Evolutionary conservation across 2,329 filamentous ascomycete species (phyloP), one percentile per base, ranked within the genome.

Genomic region (Exophiala dermatitidis): DNA sequence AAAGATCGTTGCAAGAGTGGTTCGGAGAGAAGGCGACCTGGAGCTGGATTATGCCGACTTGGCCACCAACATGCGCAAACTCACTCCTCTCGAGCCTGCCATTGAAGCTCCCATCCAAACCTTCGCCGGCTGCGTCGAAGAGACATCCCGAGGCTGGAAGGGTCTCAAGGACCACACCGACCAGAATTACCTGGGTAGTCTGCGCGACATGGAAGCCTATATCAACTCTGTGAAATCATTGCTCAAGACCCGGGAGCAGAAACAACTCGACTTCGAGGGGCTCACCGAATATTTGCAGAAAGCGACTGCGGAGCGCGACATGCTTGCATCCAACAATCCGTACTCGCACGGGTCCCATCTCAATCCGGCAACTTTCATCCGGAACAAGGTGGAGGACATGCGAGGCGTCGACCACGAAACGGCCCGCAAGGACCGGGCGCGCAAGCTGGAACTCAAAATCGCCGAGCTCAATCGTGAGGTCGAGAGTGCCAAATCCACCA

Each of bases 341-440:
- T 71, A 73, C 43, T 74, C 77, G 3, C 76, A 88, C 60, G 83
- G 71, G 7, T 72, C 71, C 1, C 74, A 73, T 59, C 67, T 75
- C 36, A 90, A 90, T 0, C 86, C 90, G 0, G 87, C 85, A 8
- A 85, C 87, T 3, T 97, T 96, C 74, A 80, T 98, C 62, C 86
- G 90, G 42, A 85, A 86, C 68, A 97, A 97, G 71, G 86, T 98
- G 65, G 93, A 98, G 71, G 93, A 98, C 67, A 90, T 96, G 59
- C 84, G 93, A 12, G 93, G 93, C 9, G 90, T 98, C 3, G 93
- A 98, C 70, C 93, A 97, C 71, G 93, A 97, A 68, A 88, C 94
- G 65, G 84, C 86, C 9, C 84, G 90, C 1, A 82, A 90, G 9
- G 91, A 97, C 68, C 82, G 91, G 31, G 80, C 91, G 48, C 83